Conservation (phyloP, 106 monocot species). For the Platanthera zijinensis region DNA sequence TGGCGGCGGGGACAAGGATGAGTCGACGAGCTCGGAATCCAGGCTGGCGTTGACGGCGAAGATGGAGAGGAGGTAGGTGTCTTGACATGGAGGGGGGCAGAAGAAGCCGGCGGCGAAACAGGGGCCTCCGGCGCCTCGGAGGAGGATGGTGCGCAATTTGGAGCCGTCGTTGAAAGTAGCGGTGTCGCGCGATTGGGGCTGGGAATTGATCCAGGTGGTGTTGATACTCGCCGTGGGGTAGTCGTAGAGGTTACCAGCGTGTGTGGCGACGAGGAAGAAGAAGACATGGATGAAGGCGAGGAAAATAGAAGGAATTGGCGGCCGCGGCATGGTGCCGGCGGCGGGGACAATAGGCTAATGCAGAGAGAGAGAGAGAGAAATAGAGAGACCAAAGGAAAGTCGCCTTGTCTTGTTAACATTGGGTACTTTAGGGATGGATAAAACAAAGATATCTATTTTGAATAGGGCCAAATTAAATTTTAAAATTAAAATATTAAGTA, state of each 20-base stretch:
- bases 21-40: slow-evolving; percentile 3
- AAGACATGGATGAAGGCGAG: background rate
- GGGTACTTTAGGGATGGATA: too few species aligned
- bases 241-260: background rate
- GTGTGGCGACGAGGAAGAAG: background rate
- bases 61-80: slow-evolving; percentile 24
- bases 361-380: background rate
- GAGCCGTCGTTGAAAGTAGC: slow-evolving; percentile 10
- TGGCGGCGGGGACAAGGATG: background rate
- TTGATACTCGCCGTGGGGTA: slow-evolving; percentile 26
- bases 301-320: background rate
- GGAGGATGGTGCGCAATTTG: slow-evolving; percentile 29
- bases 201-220: slow-evolving; percentile 31
- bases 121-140: slow-evolving; percentile 17
- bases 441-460: too few species aligned
- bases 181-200: slow-evolving; percentile 4
- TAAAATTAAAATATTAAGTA: too few species aligned
- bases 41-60: slow-evolving; percentile 37
- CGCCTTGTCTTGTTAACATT: too few species aligned
- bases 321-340: too few species aligned
- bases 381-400: too few species aligned
- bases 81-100: slow-evolving; percentile 16
- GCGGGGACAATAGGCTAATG: background rate
- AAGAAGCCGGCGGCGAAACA: slow-evolving; percentile 36
- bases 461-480: too few species aligned